Evolutionary conservation across 257 asterid species (phyloP).

Genomic region (Nicotiana obtusifolia): DNA sequence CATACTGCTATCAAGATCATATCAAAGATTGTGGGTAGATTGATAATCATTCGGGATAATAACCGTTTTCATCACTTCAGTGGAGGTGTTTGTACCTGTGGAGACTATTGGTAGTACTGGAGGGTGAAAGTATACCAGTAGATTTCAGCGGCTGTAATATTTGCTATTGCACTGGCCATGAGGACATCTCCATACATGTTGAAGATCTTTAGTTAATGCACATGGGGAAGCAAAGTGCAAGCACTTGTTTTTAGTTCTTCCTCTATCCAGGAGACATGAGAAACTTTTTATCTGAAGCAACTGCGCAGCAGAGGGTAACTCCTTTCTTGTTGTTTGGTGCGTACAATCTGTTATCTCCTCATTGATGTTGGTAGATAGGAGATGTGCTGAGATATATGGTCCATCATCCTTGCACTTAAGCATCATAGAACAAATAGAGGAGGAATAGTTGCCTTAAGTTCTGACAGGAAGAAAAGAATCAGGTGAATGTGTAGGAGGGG

Average conservation of each 20-base stretch:
- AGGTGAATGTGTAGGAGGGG: neutral
- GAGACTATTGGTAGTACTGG: constrained; percentile 71
- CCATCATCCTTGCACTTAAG: neutral
- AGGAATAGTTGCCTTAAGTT: neutral
- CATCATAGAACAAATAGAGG: neutral
- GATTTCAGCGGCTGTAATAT: neutral
- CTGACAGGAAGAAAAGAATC: neutral
- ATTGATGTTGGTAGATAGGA: neutral
- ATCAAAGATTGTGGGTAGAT: constrained; percentile 69
- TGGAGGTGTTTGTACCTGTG: constrained; percentile 82
- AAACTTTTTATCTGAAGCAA: neutral
- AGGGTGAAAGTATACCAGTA: neutral
- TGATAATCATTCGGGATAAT: constrained; percentile 76
- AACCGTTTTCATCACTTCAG: constrained; percentile 91
- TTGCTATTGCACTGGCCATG: neutral
- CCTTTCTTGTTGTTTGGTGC: neutral
- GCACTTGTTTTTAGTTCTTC: neutral
- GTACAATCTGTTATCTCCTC: neutral
- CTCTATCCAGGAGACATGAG: neutral
- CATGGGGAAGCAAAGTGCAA: neutral
- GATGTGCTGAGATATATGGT: neutral
- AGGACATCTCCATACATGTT: neutral
- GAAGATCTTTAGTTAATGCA: neutral
- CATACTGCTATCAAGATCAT: constrained; percentile 75
- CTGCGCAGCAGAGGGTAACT: neutral